Percentiles rank a stretch among this genome's conserved stretches.
These are phyloP conservation scores for Rhynchosporium agropyri DNA, from an alignment of 2,329 filamentous ascomycete genomes.

Conservation along the genomic window DNA sequence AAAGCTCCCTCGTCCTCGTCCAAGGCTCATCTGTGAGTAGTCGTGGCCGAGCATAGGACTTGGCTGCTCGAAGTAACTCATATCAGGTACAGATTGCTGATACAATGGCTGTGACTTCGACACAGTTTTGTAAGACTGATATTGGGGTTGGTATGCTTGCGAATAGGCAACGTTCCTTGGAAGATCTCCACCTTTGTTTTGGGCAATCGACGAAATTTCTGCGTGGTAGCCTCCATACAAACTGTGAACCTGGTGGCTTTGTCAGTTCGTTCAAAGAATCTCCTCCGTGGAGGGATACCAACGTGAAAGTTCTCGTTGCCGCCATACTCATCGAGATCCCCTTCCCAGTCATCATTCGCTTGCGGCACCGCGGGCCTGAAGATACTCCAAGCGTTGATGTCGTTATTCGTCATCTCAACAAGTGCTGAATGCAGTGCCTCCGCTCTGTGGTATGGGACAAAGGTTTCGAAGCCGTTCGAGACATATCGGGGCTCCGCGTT, in stretches of 20 bases:
- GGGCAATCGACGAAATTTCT: slow-evolving; percentile 19
- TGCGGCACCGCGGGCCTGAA: slow-evolving; percentile 30
- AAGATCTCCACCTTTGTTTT: slow-evolving; percentile 14
- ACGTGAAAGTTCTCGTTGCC: slow-evolving; percentile 30
- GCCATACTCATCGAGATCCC: slow-evolving; percentile 33
- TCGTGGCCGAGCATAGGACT: slow-evolving; percentile 33
- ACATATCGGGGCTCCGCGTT: slow-evolving; percentile 38
- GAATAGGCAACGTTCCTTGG: slow-evolving; percentile 24
- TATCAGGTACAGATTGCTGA: slow-evolving; percentile 22
- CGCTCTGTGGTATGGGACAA: slow-evolving; percentile 35
- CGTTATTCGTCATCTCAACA: slow-evolving; percentile 40
- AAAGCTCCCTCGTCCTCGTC: slow-evolving; percentile 32
- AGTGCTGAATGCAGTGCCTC: slow-evolving; percentile 35
- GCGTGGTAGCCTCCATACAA: slow-evolving; percentile 33
- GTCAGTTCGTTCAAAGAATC: slow-evolving; percentile 24
- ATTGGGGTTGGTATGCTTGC: slow-evolving; percentile 25
- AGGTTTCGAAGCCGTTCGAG: slow-evolving; percentile 38
- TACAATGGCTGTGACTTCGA: slow-evolving; percentile 23
- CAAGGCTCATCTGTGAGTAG: slow-evolving; percentile 31
- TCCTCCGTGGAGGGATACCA: slow-evolving; percentile 2
- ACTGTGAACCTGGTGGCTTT: slow-evolving; percentile 27
- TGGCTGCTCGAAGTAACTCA: slow-evolving; percentile 26
- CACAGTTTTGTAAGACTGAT: slow-evolving; percentile 17
- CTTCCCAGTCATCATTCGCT: slow-evolving; percentile 31
- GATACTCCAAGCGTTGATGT: slow-evolving; percentile 38